Evolutionary conservation across 2,329 filamentous ascomycete genomes (phyloP).

Genomic region (Epicoccum sorghinum): DNA sequence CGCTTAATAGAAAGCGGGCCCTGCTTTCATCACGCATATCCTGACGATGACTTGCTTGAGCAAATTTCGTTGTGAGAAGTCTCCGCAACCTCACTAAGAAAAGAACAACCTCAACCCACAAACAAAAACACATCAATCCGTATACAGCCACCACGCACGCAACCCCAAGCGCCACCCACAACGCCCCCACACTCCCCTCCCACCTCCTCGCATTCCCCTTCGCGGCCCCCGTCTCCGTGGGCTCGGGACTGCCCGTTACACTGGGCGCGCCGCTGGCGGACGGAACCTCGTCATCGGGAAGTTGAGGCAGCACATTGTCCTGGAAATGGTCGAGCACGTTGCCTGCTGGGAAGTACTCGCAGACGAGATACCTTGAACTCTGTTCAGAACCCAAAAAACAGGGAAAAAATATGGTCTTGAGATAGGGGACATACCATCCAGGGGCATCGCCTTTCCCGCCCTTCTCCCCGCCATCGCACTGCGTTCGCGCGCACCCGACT

Average conservation of each 20-base stretch:
- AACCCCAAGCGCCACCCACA: neutral
- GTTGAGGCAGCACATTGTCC: constrained; percentile 37
- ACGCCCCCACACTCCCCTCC: neutral
- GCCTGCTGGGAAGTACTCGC: constrained; percentile 48
- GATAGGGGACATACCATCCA: constrained; percentile 20
- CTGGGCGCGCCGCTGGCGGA: neutral
- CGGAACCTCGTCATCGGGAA: constrained; percentile 6
- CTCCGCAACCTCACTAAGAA: too few species aligned
- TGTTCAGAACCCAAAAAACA: neutral
- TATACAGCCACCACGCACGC: neutral
- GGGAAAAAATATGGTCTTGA: neutral
- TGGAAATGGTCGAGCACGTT: constrained; percentile 45
- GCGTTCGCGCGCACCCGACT: constrained; percentile 31
- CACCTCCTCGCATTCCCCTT: neutral
- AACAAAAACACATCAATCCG: neutral
- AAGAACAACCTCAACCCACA: too few species aligned
- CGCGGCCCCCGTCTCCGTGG: neutral
- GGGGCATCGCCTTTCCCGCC: constrained; percentile 25
- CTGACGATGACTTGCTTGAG: too few species aligned
- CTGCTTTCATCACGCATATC: too few species aligned
- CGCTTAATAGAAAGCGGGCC: too few species aligned
- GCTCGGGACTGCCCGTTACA: neutral
- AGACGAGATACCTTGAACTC: constrained; percentile 30
- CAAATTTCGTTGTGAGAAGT: too few species aligned
- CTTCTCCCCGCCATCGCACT: constrained; percentile 18